Conservation (phyloP, 805 yeast species). For the Yamadazyma tumulicola region DNA sequence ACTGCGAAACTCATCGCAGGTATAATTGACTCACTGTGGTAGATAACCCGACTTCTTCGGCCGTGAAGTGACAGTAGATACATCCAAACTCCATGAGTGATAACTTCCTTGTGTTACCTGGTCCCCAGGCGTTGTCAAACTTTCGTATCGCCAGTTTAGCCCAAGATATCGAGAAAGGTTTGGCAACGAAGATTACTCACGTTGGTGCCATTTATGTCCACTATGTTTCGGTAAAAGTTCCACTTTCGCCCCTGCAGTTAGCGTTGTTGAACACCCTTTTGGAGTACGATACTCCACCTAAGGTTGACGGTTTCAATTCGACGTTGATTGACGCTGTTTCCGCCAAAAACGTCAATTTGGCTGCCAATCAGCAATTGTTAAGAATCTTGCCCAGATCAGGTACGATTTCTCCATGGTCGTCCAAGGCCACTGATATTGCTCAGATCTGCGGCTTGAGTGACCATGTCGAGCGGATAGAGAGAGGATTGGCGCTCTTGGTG, state of each 20-base stretch:
- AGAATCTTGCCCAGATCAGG: constrained; percentile 90
- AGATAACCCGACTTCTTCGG: not conserved
- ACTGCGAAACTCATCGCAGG: not conserved
- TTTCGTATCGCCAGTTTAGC: constrained; percentile 77
- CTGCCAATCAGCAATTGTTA: constrained; percentile 43
- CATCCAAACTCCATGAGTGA: constrained; percentile 1
- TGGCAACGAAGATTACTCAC: constrained; percentile 57
- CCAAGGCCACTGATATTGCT: constrained; percentile 94
- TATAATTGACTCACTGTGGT: not conserved
- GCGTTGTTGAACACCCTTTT: constrained; percentile 58
- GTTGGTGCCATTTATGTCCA: constrained; percentile 78
- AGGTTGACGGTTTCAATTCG: constrained; percentile 44
- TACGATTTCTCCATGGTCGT: constrained; percentile 98
- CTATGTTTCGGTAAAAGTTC: constrained; percentile 59
- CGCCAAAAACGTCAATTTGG: constrained; percentile 17
- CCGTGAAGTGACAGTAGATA: not conserved
- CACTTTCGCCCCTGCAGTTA: constrained; percentile 38
- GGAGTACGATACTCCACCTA: constrained; percentile 70
- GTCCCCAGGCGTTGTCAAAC: constrained; percentile 85
- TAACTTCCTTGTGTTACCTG: constrained; percentile 55
- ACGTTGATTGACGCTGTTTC: constrained; percentile 33
- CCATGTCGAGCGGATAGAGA: constrained; percentile 78
- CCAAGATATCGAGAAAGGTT: constrained; percentile 67
- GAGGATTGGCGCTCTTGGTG: constrained; percentile 78
- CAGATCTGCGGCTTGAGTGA: constrained; percentile 79